Percentiles rank a stretch among this genome's conserved stretches.
phyloP scores from a whole-genome alignment of 495 filamentous ascomycete genomes.

The Neurospora sp. region DNA sequence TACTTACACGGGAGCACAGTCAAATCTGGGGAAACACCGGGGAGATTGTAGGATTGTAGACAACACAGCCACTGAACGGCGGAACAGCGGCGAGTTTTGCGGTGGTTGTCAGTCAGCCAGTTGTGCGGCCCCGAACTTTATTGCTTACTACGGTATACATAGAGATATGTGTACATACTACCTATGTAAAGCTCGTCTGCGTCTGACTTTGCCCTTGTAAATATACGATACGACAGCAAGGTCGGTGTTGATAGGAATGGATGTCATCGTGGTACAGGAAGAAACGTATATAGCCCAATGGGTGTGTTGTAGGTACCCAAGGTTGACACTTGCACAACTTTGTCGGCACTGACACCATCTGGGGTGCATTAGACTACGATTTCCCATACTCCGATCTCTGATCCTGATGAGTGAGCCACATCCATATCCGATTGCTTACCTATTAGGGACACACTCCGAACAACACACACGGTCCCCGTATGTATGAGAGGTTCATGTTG shows the following conservation, averaged over 20 bases:
- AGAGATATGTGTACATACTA: background rate
- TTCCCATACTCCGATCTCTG: background rate
- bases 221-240: background rate
- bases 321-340: background rate
- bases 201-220: background rate
- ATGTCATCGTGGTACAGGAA: background rate
- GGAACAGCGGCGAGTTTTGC: background rate
- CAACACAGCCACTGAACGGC: background rate
- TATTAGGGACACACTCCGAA: background rate
- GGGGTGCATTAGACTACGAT: background rate
- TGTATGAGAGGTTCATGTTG: background rate
- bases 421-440: background rate
- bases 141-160: background rate
- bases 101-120: background rate
- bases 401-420: background rate
- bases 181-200: background rate
- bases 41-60: background rate
- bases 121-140: background rate
- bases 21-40: background rate
- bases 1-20: too few relatives aligned
- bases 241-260: background rate
- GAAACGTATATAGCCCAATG: background rate
- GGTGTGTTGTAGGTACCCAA: background rate
- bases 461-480: background rate
- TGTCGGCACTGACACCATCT: background rate